Evolutionary conservation across 768 basidiomycete genomes (phyloP).

Genomic region (Rhizopogon vulgaris): DNA sequence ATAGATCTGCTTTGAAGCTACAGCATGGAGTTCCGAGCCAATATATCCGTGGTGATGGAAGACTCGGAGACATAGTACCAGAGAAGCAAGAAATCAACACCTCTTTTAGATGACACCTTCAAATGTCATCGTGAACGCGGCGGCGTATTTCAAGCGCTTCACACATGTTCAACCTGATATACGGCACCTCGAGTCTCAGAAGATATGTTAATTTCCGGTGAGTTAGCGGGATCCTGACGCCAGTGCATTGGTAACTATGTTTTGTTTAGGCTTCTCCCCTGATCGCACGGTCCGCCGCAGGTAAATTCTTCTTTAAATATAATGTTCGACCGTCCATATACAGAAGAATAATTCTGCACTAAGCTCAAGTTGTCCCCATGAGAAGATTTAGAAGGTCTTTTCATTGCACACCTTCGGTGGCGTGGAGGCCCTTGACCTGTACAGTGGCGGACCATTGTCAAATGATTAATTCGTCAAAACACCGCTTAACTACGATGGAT

Average conservation of each 20-base stretch:
- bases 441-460: background rate
- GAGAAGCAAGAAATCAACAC: background rate
- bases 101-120: background rate
- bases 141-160: background rate
- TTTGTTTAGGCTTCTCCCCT: conserved; percentile 1
- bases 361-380: background rate
- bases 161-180: background rate
- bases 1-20: background rate
- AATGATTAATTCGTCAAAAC: background rate
- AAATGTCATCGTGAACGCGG: background rate
- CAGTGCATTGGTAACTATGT: conserved; percentile 10
- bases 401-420: background rate
- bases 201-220: conserved; percentile 23
- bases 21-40: background rate
- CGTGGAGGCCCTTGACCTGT: background rate
- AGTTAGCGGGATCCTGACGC: conserved; percentile 12
- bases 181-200: background rate
- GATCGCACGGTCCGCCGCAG: conserved; percentile 2
- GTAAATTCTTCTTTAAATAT: background rate
- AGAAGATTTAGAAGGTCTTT: background rate
- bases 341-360: conserved; percentile 3
- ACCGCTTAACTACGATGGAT: background rate
- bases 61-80: background rate
- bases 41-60: background rate
- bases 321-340: background rate